A percentile compares a stretch with the other conserved stretches of the same genome.
Evolutionary conservation across 768 basidiomycete species (phyloP).

Genomic region (Crassisporium funariophilum): DNA sequence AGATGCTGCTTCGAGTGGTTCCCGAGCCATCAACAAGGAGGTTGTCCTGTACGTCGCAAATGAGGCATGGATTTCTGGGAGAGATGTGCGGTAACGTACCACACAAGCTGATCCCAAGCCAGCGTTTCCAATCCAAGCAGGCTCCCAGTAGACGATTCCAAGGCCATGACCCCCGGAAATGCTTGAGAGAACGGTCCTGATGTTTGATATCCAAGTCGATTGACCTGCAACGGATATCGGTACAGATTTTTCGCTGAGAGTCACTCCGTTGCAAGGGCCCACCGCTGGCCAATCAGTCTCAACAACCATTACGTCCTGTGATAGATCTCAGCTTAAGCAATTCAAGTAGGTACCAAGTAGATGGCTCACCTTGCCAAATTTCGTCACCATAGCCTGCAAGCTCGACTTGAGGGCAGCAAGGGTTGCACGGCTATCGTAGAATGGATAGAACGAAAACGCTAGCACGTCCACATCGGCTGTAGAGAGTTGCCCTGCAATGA

Average conservation of each 20-base stretch:
- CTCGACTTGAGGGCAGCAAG: slow-evolving; percentile 49
- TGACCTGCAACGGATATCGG: slow-evolving; percentile 54
- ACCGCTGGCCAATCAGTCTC: slow-evolving; percentile 66
- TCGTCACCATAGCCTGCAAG: slow-evolving; percentile 50
- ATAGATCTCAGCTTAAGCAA: neutral
- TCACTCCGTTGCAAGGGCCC: slow-evolving; percentile 46
- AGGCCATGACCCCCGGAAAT: slow-evolving; percentile 52
- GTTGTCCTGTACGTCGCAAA: slow-evolving; percentile 42
- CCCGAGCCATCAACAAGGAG: slow-evolving; percentile 51
- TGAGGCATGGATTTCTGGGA: no score
- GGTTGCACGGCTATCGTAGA: slow-evolving; percentile 62
- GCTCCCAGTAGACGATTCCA: slow-evolving; percentile 67
- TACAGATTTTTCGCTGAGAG: slow-evolving; percentile 49
- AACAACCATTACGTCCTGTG: slow-evolving; percentile 55
- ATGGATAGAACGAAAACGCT: slow-evolving; percentile 69
- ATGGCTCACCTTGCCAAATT: slow-evolving; percentile 46
- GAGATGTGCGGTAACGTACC: slow-evolving; percentile 32
- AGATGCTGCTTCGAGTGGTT: slow-evolving; percentile 41
- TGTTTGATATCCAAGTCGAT: slow-evolving; percentile 51
- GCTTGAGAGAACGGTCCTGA: slow-evolving; percentile 45
- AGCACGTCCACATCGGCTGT: slow-evolving; percentile 55
- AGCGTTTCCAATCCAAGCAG: slow-evolving; percentile 63
- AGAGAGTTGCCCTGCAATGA: slow-evolving; percentile 52
- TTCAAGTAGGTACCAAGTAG: neutral
- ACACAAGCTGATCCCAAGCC: slow-evolving; percentile 43